Conservation (phyloP, 345 rosid species). For the Populus euphratica region DNA sequence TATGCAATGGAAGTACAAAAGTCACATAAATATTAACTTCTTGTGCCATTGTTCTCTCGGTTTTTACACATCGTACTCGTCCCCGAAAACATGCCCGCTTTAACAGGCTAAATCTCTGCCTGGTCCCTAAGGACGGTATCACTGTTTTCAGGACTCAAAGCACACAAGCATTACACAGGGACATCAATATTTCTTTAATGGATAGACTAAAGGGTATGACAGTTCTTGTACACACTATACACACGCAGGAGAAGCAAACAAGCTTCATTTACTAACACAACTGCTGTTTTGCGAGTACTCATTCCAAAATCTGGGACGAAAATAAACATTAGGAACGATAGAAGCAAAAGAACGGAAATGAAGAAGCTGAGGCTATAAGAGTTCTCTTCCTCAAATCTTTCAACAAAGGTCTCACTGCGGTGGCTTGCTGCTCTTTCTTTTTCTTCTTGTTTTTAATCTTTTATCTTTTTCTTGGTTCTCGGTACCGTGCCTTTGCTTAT, state of each 20-base stretch:
- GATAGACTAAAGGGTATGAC: background rate
- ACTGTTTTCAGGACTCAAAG: too few relatives aligned
- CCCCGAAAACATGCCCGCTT: too few relatives aligned
- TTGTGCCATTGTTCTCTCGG: too few relatives aligned
- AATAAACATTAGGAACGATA: background rate
- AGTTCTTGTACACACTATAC: too few relatives aligned
- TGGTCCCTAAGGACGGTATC: too few relatives aligned
- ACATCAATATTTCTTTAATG: too few relatives aligned
- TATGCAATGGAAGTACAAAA: too few relatives aligned
- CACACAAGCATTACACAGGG: background rate
- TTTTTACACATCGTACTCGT: too few relatives aligned
- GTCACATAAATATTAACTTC: too few relatives aligned
- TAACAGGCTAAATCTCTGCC: too few relatives aligned
- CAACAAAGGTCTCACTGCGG: too few relatives aligned
- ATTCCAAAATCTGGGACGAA: background rate
- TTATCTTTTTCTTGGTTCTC: background rate
- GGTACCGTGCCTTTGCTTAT: background rate
- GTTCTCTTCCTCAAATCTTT: background rate
- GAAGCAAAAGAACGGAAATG: background rate
- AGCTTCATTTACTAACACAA: background rate
- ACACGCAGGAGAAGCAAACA: background rate
- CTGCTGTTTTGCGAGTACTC: background rate
- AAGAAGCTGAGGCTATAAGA: background rate
- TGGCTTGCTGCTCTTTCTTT: background rate
- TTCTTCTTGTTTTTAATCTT: too few relatives aligned